Base-by-base conservation (phyloP, 1,139 yeast genomes). In the Suhomyces ambrosiae region DNA sequence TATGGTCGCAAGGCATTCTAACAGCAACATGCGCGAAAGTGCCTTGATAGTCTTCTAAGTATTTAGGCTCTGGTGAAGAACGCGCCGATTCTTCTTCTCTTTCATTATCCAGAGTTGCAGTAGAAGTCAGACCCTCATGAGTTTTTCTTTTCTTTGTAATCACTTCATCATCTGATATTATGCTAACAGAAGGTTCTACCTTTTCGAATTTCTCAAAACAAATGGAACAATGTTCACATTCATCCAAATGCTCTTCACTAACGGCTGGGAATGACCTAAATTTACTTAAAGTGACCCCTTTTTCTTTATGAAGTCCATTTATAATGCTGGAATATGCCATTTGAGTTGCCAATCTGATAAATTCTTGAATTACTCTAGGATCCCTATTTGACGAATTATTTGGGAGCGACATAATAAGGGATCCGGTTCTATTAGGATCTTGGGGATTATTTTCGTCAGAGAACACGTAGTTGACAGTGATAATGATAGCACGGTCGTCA, bases 1-100 rank as follows among this genome's bases (percentile, higher is more conserved):
- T 54, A 54, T 86, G 96, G 7, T 80, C 80, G 60, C 97, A 90
- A 0, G 96, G 94, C 75, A 90, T 70, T 45, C 74, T 67, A 2
- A 85, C 66, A 0, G 96, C 83, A 7, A 71, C 58, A 58, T 89
- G 96, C 7, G 62, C 57, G 51, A 72, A 80, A 4, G 53, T 60
- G 4, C 56, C 61, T 1, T 47, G 49, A 29, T 44, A 54, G 19
- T 68, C 71, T 16, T 58, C 49, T 27, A 65, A 52, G 32, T 46
- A 56, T 16, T 52, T 42, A 8, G 47, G 48, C 15, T 22, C 47
- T 10, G 35, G 12, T 13, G 23, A 27, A 4, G 29, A 6, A 13
- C 16, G 14, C 4, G 11, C 8, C 2, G 42, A 22, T 5, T 7
- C 14, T 21, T 37, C 38, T 7, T 27, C 35, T 18, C 37, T 27